Conservation (phyloP, 2,329 filamentous ascomycete species). For the Ilyonectria robusta region DNA sequence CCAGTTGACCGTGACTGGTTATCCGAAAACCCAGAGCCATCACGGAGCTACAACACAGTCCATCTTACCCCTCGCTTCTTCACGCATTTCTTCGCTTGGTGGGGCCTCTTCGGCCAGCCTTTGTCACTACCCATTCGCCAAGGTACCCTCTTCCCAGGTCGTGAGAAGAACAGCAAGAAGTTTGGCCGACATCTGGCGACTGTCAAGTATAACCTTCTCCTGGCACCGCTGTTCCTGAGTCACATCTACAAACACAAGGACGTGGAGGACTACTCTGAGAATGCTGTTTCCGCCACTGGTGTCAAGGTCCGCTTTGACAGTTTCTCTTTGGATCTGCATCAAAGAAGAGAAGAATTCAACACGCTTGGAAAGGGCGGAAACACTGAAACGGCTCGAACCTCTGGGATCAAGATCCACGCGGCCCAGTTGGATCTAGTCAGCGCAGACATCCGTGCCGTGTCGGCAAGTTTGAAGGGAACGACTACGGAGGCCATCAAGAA, state of each 20-base stretch:
- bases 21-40: slow-evolving; percentile 79
- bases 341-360: slow-evolving; percentile 91
- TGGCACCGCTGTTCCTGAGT: slow-evolving; percentile 94
- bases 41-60: slow-evolving; percentile 94
- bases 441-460: slow-evolving; percentile 93
- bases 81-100: slow-evolving; percentile 98
- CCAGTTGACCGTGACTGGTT: slow-evolving; percentile 91
- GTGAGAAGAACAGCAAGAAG: slow-evolving; percentile 98
- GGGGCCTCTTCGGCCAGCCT: slow-evolving; percentile 94
- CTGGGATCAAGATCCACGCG: slow-evolving; percentile 94
- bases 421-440: slow-evolving; percentile 93
- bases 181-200: slow-evolving; percentile 98
- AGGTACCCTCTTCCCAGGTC: slow-evolving; percentile 89
- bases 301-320: slow-evolving; percentile 96
- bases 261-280: slow-evolving; percentile 84
- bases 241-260: slow-evolving; percentile 99
- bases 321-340: slow-evolving; percentile 97
- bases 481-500: slow-evolving; percentile 81
- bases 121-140: slow-evolving; percentile 96
- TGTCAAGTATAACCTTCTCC: slow-evolving; percentile 94
- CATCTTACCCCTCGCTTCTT: slow-evolving; percentile 97
- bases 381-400: slow-evolving; percentile 78
- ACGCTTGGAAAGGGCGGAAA: slow-evolving; percentile 83
- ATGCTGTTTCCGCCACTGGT: slow-evolving; percentile 90
- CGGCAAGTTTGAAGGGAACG: slow-evolving; percentile 88